Evolutionary conservation across 2,329 filamentous ascomycete species (phyloP), one percentile per base, ranked within the genome.

Genomic region (Apiospora koreana): DNA sequence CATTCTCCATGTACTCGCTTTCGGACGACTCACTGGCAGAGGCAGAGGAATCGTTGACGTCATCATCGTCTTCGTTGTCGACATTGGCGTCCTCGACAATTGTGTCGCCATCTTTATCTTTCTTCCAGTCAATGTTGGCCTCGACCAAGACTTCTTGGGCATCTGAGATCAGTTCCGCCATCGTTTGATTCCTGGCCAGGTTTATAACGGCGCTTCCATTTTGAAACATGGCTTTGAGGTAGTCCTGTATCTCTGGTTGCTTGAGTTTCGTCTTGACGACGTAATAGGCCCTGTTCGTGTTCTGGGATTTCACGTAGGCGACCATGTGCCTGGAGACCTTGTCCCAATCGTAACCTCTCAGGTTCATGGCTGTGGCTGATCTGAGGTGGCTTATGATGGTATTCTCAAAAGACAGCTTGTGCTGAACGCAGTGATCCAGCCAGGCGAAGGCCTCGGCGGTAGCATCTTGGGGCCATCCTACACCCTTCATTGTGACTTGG

Each of bases 361-460:
- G 0, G 16, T 12, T 38, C 31, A 6, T 38, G 18, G 12, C 9
- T 5, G 31, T 38, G 9, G 18, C 23, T 6, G 28, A 21, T 1
- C 4, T 38, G 18, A 62, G 21, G 18, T 38, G 31, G 3, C 12
- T 9, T 0, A 21, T 9, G 18, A 38, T 21, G 1, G 54, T 62
- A 1, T 35, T 0, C 2, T 3, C 0, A 62, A 62, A 62, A 18
- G 3, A 0, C 1, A n/a, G 12, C 1, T 62, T 2, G 21, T n/a
- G 21, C 18, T 62, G 10, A 7, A 38, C 38, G 31, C 54, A 62
- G 3, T 62, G 54, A 38, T 62, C 54, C 2, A 62, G 54, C 54
- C 54, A 62, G 28, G 54, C 54, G 54, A 38, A 62, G 28, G 31
- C 31, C 6, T 14, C 31, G 18, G 54, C 54, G 18, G 28, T 38